Evolutionary conservation across 345 rosid genomes (phyloP), one percentile per base, ranked within the genome.

Genomic region (Capsella bursapastoris): DNA sequence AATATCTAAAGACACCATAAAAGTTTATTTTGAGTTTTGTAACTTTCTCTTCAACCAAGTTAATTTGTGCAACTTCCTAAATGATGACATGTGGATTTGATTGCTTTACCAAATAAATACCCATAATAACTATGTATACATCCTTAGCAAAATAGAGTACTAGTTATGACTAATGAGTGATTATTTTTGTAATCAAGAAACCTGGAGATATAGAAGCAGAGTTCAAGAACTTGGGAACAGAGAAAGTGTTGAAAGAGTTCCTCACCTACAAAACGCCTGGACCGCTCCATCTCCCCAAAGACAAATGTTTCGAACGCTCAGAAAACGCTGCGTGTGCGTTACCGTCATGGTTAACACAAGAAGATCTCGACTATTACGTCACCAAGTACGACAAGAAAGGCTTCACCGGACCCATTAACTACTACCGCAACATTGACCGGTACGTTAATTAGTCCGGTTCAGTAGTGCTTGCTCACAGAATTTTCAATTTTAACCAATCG

Each of bases 391-490:
- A 82, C 73, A 81, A 74, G 12, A 88, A 53, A 43, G 96, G 98
- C 57, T 91, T 94, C 83, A 89, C 97, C 3, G 89, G 95, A 57
- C 83, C 79, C 22, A 61, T 94, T 14, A 94, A 94, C 86, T 91
- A 90, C 82, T 94, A 94, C 80, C 83, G 97, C 62, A 84, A 83
- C 52, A 14, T 87, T 64, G 81, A 90, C 68, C 65, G 80, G 97
- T 89, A 85, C 34, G 83, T 66, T 9, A 2, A 14, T 44, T 35
- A 57, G 15, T 34, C 57, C 47, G 38, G 63, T 59, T 22, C 51
- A 47, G 3, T 7, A 5, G 9, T 38, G 41, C 4, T 0, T 37
- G 31, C 31, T 70, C 60, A 15, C 13, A 48, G 6, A 0, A 14
- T 58, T 45, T 4, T 31, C 25, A 66, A 12, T 9, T 11, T 22